Evolutionary conservation across 2,329 filamentous ascomycete genomes (phyloP), one percentile per base, ranked within the genome.

Genomic region (Pestalotiopsis sp.): DNA sequence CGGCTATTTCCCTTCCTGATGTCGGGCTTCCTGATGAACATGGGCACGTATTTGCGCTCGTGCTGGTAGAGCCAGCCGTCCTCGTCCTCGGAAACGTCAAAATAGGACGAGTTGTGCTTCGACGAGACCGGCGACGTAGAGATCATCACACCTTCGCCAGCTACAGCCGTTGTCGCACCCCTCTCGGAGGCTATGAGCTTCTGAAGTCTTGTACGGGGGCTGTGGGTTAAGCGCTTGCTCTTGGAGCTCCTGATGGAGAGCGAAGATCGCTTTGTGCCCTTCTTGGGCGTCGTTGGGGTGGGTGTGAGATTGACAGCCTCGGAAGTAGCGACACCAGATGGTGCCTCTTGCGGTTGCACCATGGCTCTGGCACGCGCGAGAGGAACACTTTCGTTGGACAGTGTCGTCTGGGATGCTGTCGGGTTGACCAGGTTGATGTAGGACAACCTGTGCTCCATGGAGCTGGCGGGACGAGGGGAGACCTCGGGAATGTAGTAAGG

Each of bases 21-120:
- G 11, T 72, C 72, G 2, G 72, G 68, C 68, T 78, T 81, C 66
- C 77, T 76, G 73, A 82, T 73, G 48, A 82, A 83, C 26, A 86
- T 78, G 3, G 85, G 85, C 83, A 88, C 86, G 39, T 88, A 81
- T 55, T 84, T 79, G 39, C 83, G 81, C 74, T 85, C 84, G 67
- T 87, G 84, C 24, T 79, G 71, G 67, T 85, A 82, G 68, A 83
- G 81, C 61, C 81, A 78, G 68, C 78, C 80, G 26, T 85, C 83
- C 13, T 70, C 73, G 20, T 73, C 75, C 52, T 84, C 80, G 66
- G 77, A 75, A 10, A 77, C 77, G 30, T 79, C 75, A 63, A 79
- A 73, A 11, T 67, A 68, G 2, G 64, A 57, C 38, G 13, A 52
- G 59, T 57, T 24, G 17, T 39, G 48, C 22, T 20, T 20, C 24